These are phyloP conservation scores for Agastache rugosa DNA, from an alignment of 257 asterid species.

Conservation along the genomic window DNA sequence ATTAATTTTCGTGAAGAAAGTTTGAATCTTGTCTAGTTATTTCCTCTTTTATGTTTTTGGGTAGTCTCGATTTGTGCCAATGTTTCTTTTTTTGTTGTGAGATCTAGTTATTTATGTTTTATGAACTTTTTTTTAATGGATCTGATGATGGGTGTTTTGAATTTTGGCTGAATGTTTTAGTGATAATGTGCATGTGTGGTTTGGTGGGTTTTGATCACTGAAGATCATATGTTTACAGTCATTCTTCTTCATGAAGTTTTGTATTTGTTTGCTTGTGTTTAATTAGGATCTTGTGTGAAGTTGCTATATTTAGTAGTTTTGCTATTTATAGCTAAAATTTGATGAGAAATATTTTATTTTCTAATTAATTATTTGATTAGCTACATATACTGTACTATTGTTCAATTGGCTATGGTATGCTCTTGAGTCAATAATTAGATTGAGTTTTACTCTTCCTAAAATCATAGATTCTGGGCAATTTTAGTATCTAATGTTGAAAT, in stretches of 20 bases:
- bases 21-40: slow-evolving; percentile 28
- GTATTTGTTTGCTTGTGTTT: slow-evolving; percentile 2
- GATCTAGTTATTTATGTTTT: slow-evolving; percentile 32
- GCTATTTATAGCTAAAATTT: not conserved
- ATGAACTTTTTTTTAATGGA: slow-evolving; percentile 24
- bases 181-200: slow-evolving; percentile 22
- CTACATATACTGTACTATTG: slow-evolving; percentile 1
- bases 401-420: not conserved
- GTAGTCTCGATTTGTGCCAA: slow-evolving; percentile 27
- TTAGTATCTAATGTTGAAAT: not conserved
- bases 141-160: slow-evolving; percentile 38
- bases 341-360: not conserved
- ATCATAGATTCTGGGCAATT: not conserved
- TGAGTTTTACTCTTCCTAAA: not conserved
- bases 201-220: slow-evolving; percentile 12
- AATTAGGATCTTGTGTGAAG: slow-evolving; percentile 15
- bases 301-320: slow-evolving; percentile 10
- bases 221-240: slow-evolving; percentile 4
- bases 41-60: not conserved
- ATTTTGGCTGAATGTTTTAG: slow-evolving; percentile 22
- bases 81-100: not conserved
- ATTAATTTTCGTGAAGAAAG: not conserved
- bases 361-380: not conserved
- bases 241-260: slow-evolving; percentile 22
- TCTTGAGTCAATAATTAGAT: slow-evolving; percentile 21